Percentiles rank a stretch among this genome's conserved stretches.
Conservation (phyloP, 441 rosid genomes). For the Gossypium gossypioides region DNA sequence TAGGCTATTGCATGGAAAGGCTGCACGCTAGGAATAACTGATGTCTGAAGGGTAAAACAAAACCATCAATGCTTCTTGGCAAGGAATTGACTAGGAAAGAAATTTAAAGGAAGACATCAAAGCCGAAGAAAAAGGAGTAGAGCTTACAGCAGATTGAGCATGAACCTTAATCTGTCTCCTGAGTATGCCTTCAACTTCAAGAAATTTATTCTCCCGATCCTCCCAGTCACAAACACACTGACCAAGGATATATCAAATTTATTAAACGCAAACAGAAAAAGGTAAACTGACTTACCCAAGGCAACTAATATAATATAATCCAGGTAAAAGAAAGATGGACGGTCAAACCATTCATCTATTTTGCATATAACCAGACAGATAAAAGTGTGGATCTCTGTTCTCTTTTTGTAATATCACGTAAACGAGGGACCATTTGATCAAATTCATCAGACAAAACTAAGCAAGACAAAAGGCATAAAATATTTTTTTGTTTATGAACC, state of each 20-base stretch:
- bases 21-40: too few species aligned
- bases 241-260: background rate
- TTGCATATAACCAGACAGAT: background rate
- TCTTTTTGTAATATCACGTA: background rate
- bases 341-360: background rate
- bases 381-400: background rate
- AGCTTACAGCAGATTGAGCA: background rate
- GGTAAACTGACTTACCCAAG: background rate
- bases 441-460: background rate
- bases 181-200: slow-evolving; percentile 83
- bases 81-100: background rate
- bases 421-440: background rate
- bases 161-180: slow-evolving; percentile 79
- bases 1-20: too few species aligned
- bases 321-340: background rate
- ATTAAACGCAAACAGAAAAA: background rate
- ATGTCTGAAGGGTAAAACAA: slow-evolving; percentile 7
- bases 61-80: background rate
- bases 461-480: background rate
- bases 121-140: background rate
- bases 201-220: slow-evolving; percentile 73
- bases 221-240: slow-evolving; percentile 97
- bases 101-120: background rate
- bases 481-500: background rate
- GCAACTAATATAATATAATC: background rate